Evolutionary conservation across 306 rosid genomes (phyloP), one percentile per base, ranked within the genome.

Genomic region (Abrus pulchellus): DNA sequence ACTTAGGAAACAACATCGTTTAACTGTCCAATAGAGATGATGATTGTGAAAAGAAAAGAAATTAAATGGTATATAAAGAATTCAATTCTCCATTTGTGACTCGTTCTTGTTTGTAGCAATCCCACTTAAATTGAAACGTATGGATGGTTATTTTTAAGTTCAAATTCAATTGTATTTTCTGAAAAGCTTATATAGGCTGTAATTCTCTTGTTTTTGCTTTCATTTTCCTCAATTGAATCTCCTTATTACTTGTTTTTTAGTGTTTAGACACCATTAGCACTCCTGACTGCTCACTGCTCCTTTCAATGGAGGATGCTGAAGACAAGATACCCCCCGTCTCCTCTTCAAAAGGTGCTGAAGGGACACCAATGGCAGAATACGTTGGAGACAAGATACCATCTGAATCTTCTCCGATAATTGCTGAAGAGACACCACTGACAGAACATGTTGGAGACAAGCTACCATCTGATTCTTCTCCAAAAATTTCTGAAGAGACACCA

Each of bases 281-380:
- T 57, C 86, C 73, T 20, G 60, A 72, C 68, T 69, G 76, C 82
- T 43, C 83, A 72, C 68, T 69, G 76, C 82, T 43, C 83, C 82
- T 76, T 70, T 44, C 74, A 48, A 93, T 93, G 97, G 97, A 91
- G 87, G 94, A 81, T 80, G 85, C 76, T 74, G 83, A 91, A 78
- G 87, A 74, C 80, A 76, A 84, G 68, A 84, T 86, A 5, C 74
- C 83, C 12, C 54, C 83, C 44, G 81, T 82, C 65, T 80, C 75
- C 13, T 52, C 89, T 66, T 30, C 81, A 66, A 74, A 77, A 80
- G 29, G 41, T 77, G 74, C 80, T 40, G 84, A 76, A 69, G 84
- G 86, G 87, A 83, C 75, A 53, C 75, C 32, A 38, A 32, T 50
- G 45, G 79, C 75, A 57, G 68, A 74, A 49, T 68, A 61, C 53